These are phyloP conservation scores for Lasiosphaeris hirsuta DNA, from an alignment of 495 filamentous ascomycete genomes.

Conservation along the genomic window DNA sequence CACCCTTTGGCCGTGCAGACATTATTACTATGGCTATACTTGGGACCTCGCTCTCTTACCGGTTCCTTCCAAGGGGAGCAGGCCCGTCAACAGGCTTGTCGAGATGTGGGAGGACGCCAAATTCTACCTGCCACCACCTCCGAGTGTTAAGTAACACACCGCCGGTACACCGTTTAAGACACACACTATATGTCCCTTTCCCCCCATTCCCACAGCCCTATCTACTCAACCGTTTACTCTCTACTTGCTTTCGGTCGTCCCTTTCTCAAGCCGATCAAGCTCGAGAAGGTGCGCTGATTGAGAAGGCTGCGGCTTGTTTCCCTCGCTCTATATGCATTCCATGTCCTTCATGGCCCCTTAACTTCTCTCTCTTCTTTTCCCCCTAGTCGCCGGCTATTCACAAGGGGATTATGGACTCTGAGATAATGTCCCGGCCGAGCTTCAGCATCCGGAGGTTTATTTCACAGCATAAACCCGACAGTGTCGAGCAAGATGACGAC, in stretches of 20 bases:
- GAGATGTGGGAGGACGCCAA: background rate
- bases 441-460: conserved; percentile 46
- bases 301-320: no score
- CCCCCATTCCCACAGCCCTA: no score
- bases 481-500: conserved; percentile 32
- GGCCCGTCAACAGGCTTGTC: background rate
- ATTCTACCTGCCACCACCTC: background rate
- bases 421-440: conserved; percentile 42
- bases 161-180: no score
- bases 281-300: no score
- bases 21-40: conserved; percentile 10
- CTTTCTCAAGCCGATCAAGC: no score
- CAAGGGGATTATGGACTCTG: conserved; percentile 12
- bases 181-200: no score
- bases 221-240: no score
- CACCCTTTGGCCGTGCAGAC: conserved; percentile 19
- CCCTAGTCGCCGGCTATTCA: conserved; percentile 2
- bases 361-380: conserved; percentile 5
- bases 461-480: conserved; percentile 31
- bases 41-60: background rate
- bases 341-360: conserved; percentile 7
- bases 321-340: background rate
- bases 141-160: no score
- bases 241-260: no score
- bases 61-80: background rate